A percentile compares a stretch with the other conserved stretches of the same genome.
These are phyloP conservation scores for Closterium sp. DNA, from an alignment of 139 green algal species.

Conservation along the genomic window DNA sequence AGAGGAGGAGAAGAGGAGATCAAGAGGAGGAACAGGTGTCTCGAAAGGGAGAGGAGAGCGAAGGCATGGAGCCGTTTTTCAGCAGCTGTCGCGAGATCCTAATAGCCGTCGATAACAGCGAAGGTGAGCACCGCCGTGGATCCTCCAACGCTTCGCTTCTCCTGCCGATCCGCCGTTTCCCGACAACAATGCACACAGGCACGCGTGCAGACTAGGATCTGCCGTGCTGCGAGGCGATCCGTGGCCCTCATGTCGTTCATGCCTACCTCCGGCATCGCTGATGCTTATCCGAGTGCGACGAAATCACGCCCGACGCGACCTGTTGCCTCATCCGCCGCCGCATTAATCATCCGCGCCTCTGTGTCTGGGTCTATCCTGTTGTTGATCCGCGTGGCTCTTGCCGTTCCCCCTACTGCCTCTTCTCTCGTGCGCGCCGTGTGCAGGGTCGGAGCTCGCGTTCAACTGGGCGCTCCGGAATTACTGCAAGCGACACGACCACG, in stretches of 20 bases:
- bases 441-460: constrained; percentile 1
- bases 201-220: background rate
- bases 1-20: background rate
- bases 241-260: too few species aligned
- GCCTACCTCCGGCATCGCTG: too few species aligned
- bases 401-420: background rate
- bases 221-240: background rate
- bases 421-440: background rate
- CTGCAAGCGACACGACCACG: constrained; percentile 1
- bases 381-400: background rate
- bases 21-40: background rate
- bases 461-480: constrained; percentile 17
- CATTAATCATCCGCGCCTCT: too few species aligned
- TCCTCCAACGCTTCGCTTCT: background rate
- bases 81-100: background rate
- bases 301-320: too few species aligned
- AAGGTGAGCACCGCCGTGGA: background rate
- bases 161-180: background rate
- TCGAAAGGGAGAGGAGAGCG: background rate
- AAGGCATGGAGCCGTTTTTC: background rate
- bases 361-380: background rate
- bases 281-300: too few species aligned
- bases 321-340: too few species aligned
- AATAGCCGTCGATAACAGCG: background rate
- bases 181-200: too few species aligned